A percentile compares a stretch with the other conserved stretches of the same genome.
These are phyloP conservation scores for Ceratocystis smalleyi DNA, from an alignment of 2,329 filamentous ascomycete genomes.

Conservation along the genomic window DNA sequence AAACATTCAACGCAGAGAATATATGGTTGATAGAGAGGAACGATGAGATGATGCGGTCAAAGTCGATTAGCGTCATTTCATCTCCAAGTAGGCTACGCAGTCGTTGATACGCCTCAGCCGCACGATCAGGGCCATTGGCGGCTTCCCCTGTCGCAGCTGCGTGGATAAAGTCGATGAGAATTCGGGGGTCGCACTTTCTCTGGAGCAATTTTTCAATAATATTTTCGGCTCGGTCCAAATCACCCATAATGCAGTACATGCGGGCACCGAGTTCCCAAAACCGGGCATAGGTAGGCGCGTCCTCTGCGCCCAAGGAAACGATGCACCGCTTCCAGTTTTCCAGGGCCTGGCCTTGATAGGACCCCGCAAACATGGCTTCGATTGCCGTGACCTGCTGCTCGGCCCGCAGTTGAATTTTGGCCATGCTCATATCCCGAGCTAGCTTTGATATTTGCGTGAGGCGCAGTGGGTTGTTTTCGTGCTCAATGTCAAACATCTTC, in stretches of 20 bases:
- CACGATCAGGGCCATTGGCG: conserved; percentile 31
- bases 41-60: conserved; percentile 55
- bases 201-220: conserved; percentile 40
- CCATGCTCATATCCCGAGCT: conserved; percentile 48
- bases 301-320: conserved; percentile 32
- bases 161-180: conserved; percentile 53
- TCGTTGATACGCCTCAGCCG: conserved; percentile 52
- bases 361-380: conserved; percentile 50
- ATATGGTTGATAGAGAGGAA: conserved; percentile 52
- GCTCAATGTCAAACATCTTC: conserved; percentile 40
- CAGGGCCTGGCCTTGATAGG: conserved; percentile 43
- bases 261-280: conserved; percentile 52
- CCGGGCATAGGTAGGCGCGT: conserved; percentile 31
- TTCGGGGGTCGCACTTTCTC: conserved; percentile 35
- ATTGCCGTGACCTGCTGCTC: conserved; percentile 51
- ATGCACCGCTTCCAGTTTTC: conserved; percentile 48
- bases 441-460: conserved; percentile 47
- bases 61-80: conserved; percentile 54
- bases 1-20: conserved; percentile 56
- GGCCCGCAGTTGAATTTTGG: conserved; percentile 38
- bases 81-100: conserved; percentile 45
- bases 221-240: conserved; percentile 43
- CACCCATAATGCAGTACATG: conserved; percentile 43
- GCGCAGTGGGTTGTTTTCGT: conserved; percentile 36
- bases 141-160: conserved; percentile 34